Evolutionary conservation across 768 basidiomycete genomes (phyloP).

Genomic region (Suillus ampliporus): DNA sequence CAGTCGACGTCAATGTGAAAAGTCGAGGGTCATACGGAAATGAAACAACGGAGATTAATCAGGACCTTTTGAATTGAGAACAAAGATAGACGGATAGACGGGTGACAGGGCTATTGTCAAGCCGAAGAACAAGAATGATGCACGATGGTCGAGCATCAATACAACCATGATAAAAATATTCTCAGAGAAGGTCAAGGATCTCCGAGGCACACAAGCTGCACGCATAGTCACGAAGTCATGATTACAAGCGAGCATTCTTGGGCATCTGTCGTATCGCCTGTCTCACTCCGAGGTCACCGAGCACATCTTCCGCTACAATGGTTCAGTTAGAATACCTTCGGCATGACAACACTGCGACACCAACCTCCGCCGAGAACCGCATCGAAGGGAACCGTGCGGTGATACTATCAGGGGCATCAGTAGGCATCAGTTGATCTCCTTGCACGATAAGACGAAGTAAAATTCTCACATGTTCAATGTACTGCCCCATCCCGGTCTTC

Average conservation of each 20-base stretch:
- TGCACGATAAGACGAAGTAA: slow-evolving; percentile 25
- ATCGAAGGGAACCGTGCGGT: slow-evolving; percentile 32
- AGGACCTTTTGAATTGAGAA: background rate
- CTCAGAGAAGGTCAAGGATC: slow-evolving; percentile 1
- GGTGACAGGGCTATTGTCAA: background rate
- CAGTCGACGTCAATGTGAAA: background rate
- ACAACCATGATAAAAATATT: slow-evolving; percentile 5
- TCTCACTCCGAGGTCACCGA: slow-evolving; percentile 63
- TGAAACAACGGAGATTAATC: slow-evolving; percentile 5
- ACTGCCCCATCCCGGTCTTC: slow-evolving; percentile 78
- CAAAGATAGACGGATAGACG: background rate
- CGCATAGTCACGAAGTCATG: background rate
- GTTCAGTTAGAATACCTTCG: slow-evolving; percentile 3
- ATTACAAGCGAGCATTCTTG: slow-evolving; percentile 50
- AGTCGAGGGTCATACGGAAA: background rate
- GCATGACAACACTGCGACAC: background rate
- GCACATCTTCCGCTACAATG: slow-evolving; percentile 56
- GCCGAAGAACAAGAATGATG: background rate
- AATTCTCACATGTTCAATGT: slow-evolving; percentile 71
- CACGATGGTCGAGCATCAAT: background rate
- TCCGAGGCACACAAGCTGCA: slow-evolving; percentile 1
- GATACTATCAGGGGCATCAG: slow-evolving; percentile 24
- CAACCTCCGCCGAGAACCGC: slow-evolving; percentile 31
- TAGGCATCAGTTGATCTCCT: background rate
- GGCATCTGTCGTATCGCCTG: slow-evolving; percentile 65